Conservation (phyloP, 1,284 basidiomycete genomes). For the Trichosporon sp. region DNA sequence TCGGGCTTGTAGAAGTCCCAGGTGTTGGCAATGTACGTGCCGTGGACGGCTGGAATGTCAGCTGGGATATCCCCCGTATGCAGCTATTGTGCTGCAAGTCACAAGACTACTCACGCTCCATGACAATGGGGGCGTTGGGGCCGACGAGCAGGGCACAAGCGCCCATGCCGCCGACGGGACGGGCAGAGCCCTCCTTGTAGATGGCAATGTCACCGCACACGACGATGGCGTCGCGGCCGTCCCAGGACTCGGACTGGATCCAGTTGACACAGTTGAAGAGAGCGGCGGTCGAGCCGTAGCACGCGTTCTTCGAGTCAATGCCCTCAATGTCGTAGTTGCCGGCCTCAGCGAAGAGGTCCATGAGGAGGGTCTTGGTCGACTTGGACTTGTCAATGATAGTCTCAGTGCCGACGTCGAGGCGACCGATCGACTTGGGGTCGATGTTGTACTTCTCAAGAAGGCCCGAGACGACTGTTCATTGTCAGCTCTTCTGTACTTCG, state of each 20-base stretch:
- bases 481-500: constrained; percentile 35
- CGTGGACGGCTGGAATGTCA: constrained; percentile 77
- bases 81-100: neutral
- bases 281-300: constrained; percentile 97
- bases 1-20: constrained; percentile 99
- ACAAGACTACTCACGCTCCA: constrained; percentile 77
- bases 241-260: constrained; percentile 97
- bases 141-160: constrained; percentile 94
- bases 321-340: constrained; percentile 97
- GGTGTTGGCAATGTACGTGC: constrained; percentile 95
- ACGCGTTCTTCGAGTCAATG: constrained; percentile 98
- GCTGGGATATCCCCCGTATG: neutral
- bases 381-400: constrained; percentile 99
- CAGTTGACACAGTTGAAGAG: constrained; percentile 98
- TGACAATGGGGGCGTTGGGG: constrained; percentile 88
- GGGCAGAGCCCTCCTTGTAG: constrained; percentile 92
- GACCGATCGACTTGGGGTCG: constrained; percentile 93
- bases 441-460: constrained; percentile 94
- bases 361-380: constrained; percentile 96
- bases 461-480: constrained; percentile 69
- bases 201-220: constrained; percentile 97
- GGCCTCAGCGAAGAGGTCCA: constrained; percentile 90
- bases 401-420: constrained; percentile 97
- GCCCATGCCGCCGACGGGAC: constrained; percentile 96
- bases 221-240: constrained; percentile 96